Conservation (phyloP, 169 alveolate genomes). For the Babesia microti region DNA sequence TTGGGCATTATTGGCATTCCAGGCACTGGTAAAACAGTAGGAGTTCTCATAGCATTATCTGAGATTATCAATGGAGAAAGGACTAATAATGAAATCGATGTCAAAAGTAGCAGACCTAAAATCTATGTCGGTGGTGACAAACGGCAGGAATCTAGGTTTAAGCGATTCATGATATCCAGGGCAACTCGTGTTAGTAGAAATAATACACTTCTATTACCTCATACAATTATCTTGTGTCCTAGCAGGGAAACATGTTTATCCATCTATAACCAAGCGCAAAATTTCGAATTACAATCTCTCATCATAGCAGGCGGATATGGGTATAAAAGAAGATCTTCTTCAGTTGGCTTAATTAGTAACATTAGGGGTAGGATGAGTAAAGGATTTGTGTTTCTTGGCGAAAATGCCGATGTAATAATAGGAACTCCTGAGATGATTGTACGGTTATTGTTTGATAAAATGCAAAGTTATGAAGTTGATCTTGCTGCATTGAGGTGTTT, state of each 20-base stretch:
- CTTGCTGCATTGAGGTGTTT: constrained; percentile 12
- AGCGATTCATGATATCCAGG: constrained; percentile 11
- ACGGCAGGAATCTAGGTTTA: constrained; percentile 33
- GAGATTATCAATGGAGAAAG: constrained; percentile 19
- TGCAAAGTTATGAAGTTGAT: constrained; percentile 17
- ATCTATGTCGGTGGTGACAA: not conserved
- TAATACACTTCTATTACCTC: constrained; percentile 13
- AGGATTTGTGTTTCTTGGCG: constrained; percentile 8
- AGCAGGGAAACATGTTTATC: constrained; percentile 26
- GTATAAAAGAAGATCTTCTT: constrained; percentile 13
- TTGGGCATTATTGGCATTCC: constrained; percentile 21
- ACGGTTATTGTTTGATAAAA: constrained; percentile 16
- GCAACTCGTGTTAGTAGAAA: not conserved
- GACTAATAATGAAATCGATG: too few species aligned
- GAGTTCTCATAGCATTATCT: constrained; percentile 24
- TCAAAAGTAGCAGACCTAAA: too few species aligned
- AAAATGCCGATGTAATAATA: constrained; percentile 25
- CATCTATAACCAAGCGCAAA: constrained; percentile 7
- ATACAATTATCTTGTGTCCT: constrained; percentile 30
- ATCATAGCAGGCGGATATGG: constrained; percentile 40
- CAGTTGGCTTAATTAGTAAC: not conserved
- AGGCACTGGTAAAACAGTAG: constrained; percentile 29
- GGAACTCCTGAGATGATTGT: constrained; percentile 43
- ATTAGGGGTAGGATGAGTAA: not conserved
- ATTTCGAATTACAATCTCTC: constrained; percentile 14